Percentiles rank a stretch among this genome's conserved stretches.
Conservation (phyloP, 1,139 yeast species). For the Protomyces arabidopsidicola region DNA sequence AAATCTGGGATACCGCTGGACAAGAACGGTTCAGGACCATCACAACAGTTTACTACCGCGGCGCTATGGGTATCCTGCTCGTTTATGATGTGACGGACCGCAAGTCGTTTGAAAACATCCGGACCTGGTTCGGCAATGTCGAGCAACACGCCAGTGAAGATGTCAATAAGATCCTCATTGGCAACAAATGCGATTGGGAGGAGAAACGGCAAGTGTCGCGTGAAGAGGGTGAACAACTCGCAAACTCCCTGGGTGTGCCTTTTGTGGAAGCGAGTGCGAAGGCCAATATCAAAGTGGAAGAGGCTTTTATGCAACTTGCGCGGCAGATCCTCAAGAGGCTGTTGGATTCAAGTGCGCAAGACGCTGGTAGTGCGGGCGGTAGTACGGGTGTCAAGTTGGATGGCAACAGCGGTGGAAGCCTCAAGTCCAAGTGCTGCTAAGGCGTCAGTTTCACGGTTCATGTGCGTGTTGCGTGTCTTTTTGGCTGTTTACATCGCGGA, state of each 20-base stretch:
- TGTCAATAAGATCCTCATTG: constrained; percentile 88
- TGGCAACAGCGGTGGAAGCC: constrained; percentile 1
- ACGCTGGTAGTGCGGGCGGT: not conserved
- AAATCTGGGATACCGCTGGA: constrained; percentile 99
- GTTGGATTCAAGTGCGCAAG: constrained; percentile 16
- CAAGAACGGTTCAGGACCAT: constrained; percentile 97
- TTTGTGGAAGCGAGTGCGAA: constrained; percentile 95
- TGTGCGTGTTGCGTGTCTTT: not conserved
- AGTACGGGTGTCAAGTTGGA: constrained; percentile 17
- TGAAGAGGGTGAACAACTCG: constrained; percentile 86
- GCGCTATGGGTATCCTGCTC: constrained; percentile 95
- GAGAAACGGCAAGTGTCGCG: constrained; percentile 67
- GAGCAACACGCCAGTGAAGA: constrained; percentile 95
- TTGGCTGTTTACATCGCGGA: not conserved
- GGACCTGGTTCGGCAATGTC: constrained; percentile 91
- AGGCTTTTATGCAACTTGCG: constrained; percentile 87
- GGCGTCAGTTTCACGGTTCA: too few relatives aligned
- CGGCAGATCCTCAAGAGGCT: constrained; percentile 38
- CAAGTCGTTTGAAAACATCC: constrained; percentile 77
- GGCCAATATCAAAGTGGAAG: constrained; percentile 85
- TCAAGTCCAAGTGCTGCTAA: constrained; percentile 20
- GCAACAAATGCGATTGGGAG: constrained; percentile 85
- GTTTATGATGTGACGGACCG: constrained; percentile 96
- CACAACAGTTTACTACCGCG: constrained; percentile 96
- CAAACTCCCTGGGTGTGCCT: constrained; percentile 81